Evolutionary conservation across 805 yeast species (phyloP).

Genomic region (Hanseniaspora guilliermondii): DNA sequence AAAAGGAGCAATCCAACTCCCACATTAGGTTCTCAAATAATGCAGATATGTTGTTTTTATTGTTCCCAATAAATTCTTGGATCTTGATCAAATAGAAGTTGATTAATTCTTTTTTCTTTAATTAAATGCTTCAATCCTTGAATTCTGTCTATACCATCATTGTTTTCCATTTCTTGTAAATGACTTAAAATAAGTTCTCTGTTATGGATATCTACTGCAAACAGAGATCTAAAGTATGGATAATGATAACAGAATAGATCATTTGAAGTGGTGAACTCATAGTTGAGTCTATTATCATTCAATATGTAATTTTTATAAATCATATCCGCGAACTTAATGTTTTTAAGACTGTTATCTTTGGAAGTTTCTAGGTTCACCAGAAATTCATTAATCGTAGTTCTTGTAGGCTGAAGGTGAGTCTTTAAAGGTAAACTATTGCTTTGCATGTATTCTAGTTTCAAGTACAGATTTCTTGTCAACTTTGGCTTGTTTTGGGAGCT

Average conservation of each 20-base stretch:
- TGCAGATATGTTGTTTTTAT: neutral
- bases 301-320: conserved; percentile 1
- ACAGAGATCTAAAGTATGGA: conserved; percentile 2
- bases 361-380: conserved; percentile 3
- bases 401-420: neutral
- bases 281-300: neutral
- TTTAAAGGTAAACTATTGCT: neutral
- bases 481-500: neutral
- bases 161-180: neutral
- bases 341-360: neutral
- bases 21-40: no score
- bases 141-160: neutral
- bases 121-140: conserved; percentile 5
- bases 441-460: conserved; percentile 12
- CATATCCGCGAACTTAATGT: neutral
- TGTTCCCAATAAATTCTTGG: conserved; percentile 8
- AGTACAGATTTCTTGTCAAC: conserved; percentile 2
- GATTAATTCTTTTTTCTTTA: neutral
- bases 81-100: conserved; percentile 9
- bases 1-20: neutral
- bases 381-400: conserved; percentile 1
- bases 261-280: neutral
- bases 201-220: neutral
- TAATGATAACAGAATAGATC: conserved; percentile 11
- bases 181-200: neutral